Evolutionary conservation across 208 protist genomes (phyloP).

Genomic region (Giardia muris): DNA sequence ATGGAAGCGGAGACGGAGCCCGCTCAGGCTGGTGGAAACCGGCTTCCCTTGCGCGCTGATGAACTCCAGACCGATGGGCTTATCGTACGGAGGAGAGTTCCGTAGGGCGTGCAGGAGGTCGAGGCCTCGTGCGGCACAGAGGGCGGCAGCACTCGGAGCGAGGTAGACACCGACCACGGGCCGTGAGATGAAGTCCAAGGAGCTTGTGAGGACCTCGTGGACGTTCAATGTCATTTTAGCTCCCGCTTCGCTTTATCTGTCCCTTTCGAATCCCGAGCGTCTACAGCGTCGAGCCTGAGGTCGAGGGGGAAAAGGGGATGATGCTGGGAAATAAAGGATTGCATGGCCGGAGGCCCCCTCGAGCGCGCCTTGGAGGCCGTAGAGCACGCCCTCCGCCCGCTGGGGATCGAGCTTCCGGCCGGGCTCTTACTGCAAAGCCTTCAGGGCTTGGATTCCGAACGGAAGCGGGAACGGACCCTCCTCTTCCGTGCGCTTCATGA

Average conservation of each 20-base stretch:
- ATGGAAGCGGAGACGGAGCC: not conserved
- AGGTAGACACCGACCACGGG: not conserved
- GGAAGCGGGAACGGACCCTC: too few relatives aligned
- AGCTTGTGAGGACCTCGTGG: not conserved
- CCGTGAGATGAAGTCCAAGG: not conserved
- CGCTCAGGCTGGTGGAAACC: not conserved
- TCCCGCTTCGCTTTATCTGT: too few relatives aligned
- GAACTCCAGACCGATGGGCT: not conserved
- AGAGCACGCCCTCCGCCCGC: too few relatives aligned
- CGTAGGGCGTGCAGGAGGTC: not conserved
- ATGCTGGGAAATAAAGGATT: too few relatives aligned
- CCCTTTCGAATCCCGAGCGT: too few relatives aligned
- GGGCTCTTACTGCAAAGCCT: too few relatives aligned
- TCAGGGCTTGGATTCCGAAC: too few relatives aligned
- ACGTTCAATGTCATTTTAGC: not conserved
- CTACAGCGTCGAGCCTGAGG: too few relatives aligned
- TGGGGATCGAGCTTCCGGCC: too few relatives aligned
- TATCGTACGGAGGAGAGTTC: not conserved
- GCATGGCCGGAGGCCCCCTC: too few relatives aligned
- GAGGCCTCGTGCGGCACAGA: not conserved
- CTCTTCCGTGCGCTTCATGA: not conserved
- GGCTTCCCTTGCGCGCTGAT: not conserved
- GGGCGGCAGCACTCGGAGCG: not conserved
- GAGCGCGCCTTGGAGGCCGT: too few relatives aligned
- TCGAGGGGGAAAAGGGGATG: too few relatives aligned